phyloP scores from a whole-genome alignment of 352 stramenopile species.

The Phytophthora ohioensis region DNA sequence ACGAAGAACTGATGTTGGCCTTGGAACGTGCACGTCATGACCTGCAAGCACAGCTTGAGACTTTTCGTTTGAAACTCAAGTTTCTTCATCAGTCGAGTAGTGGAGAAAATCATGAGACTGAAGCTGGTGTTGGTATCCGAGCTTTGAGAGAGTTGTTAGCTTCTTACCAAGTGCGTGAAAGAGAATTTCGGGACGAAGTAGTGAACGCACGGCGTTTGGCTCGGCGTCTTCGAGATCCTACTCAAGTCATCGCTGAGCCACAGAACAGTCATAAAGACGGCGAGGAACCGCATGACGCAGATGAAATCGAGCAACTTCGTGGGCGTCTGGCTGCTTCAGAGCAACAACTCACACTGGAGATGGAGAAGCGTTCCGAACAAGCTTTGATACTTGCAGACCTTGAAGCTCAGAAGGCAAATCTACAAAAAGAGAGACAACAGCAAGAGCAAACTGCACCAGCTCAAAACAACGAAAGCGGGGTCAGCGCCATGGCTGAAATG shows the following conservation, averaged over 20 bases:
- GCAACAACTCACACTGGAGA: slow-evolving; percentile 27
- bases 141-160: slow-evolving; percentile 43
- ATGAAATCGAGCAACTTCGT: slow-evolving; percentile 11
- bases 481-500: slow-evolving; percentile 42
- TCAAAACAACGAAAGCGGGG: slow-evolving; percentile 19
- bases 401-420: slow-evolving; percentile 22
- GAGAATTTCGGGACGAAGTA: slow-evolving; percentile 48
- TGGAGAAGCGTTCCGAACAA: slow-evolving; percentile 31
- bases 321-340: slow-evolving; percentile 22
- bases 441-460: not conserved
- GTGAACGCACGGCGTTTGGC: slow-evolving; percentile 26
- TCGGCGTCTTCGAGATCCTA: slow-evolving; percentile 23
- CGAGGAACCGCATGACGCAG: not conserved
- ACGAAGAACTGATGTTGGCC: slow-evolving; percentile 54
- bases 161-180: slow-evolving; percentile 56
- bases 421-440: slow-evolving; percentile 22
- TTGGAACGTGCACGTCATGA: slow-evolving; percentile 53
- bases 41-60: slow-evolving; percentile 53
- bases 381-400: slow-evolving; percentile 30
- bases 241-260: not conserved
- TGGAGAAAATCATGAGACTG: slow-evolving; percentile 2
- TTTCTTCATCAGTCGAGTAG: slow-evolving; percentile 29
- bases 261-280: not conserved
- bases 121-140: slow-evolving; percentile 6
- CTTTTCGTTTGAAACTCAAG: slow-evolving; percentile 53